These are phyloP conservation scores for Alternaria ventricosa DNA, from an alignment of 2,329 filamentous ascomycete genomes.

Conservation along the genomic window DNA sequence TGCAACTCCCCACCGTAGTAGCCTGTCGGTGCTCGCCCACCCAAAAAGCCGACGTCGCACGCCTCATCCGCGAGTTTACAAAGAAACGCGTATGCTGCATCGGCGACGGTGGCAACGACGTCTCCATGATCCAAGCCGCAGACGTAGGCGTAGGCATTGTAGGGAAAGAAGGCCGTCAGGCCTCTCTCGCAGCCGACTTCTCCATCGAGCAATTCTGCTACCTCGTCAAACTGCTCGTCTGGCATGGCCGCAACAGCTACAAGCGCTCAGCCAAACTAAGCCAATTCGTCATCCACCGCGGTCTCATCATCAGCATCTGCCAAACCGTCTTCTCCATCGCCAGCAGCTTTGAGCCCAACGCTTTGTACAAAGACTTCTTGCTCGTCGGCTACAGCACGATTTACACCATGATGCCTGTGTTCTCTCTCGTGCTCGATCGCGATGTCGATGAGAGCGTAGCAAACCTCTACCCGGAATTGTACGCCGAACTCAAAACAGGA, in stretches of 20 bases:
- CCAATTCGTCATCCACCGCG: conserved; percentile 97
- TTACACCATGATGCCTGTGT: conserved; percentile 92
- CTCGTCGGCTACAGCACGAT: conserved; percentile 95
- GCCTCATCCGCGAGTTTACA: conserved; percentile 86
- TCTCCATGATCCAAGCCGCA: conserved; percentile 98
- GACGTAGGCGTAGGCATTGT: conserved; percentile 98
- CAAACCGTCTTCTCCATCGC: conserved; percentile 98
- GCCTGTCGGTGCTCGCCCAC: conserved; percentile 96
- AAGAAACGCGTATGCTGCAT: conserved; percentile 97
- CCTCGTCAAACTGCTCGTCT: conserved; percentile 94
- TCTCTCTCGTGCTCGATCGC: conserved; percentile 90
- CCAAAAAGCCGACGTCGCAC: conserved; percentile 93
- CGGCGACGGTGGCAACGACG: conserved; percentile 96
- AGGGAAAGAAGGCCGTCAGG: conserved; percentile 95
- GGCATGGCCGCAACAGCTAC: conserved; percentile 98
- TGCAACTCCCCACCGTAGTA: conserved; percentile 87
- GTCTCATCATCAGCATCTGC: conserved; percentile 91
- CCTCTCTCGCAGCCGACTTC: conserved; percentile 93
- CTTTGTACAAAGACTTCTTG: conserved; percentile 92
- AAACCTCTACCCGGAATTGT: conserved; percentile 94
- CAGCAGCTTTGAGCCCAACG: conserved; percentile 89
- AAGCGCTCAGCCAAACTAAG: conserved; percentile 94
- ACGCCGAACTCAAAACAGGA: conserved; percentile 93
- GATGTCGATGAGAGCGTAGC: conserved; percentile 94
- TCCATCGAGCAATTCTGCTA: conserved; percentile 95